Base-by-base conservation (phyloP, 257 asterid genomes). In the Phtheirospermum japonicum region DNA sequence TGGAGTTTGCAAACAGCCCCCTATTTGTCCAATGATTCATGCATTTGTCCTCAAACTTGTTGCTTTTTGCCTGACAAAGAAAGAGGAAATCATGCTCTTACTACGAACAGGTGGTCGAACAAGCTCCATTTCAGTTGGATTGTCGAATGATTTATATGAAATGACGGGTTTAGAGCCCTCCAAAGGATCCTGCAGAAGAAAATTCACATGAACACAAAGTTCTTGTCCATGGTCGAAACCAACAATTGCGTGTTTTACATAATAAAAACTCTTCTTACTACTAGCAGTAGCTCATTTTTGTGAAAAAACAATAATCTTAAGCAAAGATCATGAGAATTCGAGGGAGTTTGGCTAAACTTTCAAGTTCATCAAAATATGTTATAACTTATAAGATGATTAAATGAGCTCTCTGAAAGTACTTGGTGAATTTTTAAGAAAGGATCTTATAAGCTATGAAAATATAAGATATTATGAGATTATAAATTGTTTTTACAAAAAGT, bases 11-110 rank as follows among this genome's bases (percentile, higher is more conserved):
- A 50, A 7, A 19, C 9, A 19, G 31, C 9, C 55, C 11, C 28
- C 8, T 9, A 7, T 5, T 7, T 18, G 1, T 14, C 12, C 20
- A n/a, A 37, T 62, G 64, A 28, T 46, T 79, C 73, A 76, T 71
- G 78, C 60, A 37, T 19, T 66, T 18, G 74, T 67, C 62, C 71
- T 69, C 71, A 71, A 56, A 58, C 75, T 81, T 43, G 72, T 69
- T 28, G 85, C 58, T 83, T 90, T 87, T 54, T 83, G 86, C 82
- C 82, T 90, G 67, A 71, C 75, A 71, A 85, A 90, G 82, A 90
- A 80, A 23, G 86, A 63, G 0, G 98, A 82, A 55, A 90, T 73
- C 77, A 90, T 30, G 52, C 89, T 85, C 73, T 79, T 90, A 66
- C 91, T 85, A 23, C 91, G 85, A 51, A 63, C 63, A 67, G 87